phyloP scores from a whole-genome alignment of 1,139 yeast genomes.

The Yamadazyma kanchanaburiensis region DNA sequence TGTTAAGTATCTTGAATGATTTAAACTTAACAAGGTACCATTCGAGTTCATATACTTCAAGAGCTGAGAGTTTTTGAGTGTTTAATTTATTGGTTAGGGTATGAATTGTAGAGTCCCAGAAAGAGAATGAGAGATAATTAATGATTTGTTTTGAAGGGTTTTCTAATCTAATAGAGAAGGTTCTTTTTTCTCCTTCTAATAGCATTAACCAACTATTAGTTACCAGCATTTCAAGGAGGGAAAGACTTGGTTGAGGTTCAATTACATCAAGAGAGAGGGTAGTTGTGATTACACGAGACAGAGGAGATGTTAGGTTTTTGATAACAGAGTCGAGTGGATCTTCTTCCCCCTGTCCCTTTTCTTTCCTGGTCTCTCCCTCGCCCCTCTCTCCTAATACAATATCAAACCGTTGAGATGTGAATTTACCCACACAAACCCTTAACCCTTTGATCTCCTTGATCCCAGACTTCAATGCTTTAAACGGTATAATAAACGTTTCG shows the following conservation, averaged over 20 bases:
- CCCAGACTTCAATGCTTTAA: constrained; percentile 33
- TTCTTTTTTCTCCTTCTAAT: constrained; percentile 70
- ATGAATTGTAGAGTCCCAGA: constrained; percentile 73
- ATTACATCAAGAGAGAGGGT: constrained; percentile 40
- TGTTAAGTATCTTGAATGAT: constrained; percentile 50
- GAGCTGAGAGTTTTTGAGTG: constrained; percentile 43
- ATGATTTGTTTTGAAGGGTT: constrained; percentile 58
- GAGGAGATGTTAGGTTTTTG: too few species aligned
- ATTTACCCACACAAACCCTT: constrained; percentile 21
- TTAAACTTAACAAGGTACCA: constrained; percentile 58
- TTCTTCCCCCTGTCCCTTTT: not conserved
- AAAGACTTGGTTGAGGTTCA: constrained; percentile 64
- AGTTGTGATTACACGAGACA: constrained; percentile 18
- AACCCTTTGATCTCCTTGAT: constrained; percentile 30
- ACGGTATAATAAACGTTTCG: constrained; percentile 32
- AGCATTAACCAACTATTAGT: constrained; percentile 71
- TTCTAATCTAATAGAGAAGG: constrained; percentile 49
- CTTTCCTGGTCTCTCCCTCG: constrained; percentile 2
- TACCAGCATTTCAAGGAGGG: constrained; percentile 51
- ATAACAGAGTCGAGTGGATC: constrained; percentile 16
- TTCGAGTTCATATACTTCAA: constrained; percentile 74
- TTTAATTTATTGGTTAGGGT: constrained; percentile 44
- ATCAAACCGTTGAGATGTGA: constrained; percentile 22
- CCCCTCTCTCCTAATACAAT: too few species aligned
- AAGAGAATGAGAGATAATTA: constrained; percentile 57